These are phyloP conservation scores for Oryza punctata DNA, from an alignment of 176 grass and related monocot genomes.

Conservation along the genomic window DNA sequence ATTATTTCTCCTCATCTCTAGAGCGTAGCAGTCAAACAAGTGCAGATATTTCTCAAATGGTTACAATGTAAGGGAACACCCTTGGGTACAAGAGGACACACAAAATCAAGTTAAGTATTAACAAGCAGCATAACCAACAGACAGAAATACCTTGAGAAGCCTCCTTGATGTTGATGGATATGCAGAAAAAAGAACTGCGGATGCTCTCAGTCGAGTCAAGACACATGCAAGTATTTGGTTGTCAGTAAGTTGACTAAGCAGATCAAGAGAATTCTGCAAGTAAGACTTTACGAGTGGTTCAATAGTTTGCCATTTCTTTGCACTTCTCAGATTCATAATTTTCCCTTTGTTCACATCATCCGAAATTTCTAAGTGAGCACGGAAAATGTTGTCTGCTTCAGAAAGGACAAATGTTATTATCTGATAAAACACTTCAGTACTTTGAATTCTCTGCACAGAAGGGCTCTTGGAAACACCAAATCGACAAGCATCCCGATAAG, in stretches of 20 bases:
- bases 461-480: conserved; percentile 57
- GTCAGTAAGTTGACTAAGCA: conserved; percentile 85
- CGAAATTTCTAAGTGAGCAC: conserved; percentile 62
- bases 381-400: conserved; percentile 62
- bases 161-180: conserved; percentile 63
- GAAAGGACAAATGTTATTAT: conserved; percentile 75
- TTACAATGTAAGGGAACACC: conserved; percentile 15
- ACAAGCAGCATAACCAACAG: conserved; percentile 26
- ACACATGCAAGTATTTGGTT: conserved; percentile 61
- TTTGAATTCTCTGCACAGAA: conserved; percentile 55
- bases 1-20: neutral
- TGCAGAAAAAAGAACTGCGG: conserved; percentile 51
- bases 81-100: neutral
- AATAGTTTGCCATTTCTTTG: conserved; percentile 59
- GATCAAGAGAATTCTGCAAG: conserved; percentile 62
- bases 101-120: conserved; percentile 6
- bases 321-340: conserved; percentile 63
- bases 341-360: conserved; percentile 59
- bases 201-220: conserved; percentile 57
- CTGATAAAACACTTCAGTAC: conserved; percentile 61
- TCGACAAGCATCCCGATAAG: conserved; percentile 67
- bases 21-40: conserved; percentile 1
- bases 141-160: conserved; percentile 78
- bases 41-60: neutral
- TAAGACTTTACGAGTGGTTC: conserved; percentile 79